phyloP scores from a whole-genome alignment of 2,329 filamentous ascomycete species.

The Cladosporium colombiae region DNA sequence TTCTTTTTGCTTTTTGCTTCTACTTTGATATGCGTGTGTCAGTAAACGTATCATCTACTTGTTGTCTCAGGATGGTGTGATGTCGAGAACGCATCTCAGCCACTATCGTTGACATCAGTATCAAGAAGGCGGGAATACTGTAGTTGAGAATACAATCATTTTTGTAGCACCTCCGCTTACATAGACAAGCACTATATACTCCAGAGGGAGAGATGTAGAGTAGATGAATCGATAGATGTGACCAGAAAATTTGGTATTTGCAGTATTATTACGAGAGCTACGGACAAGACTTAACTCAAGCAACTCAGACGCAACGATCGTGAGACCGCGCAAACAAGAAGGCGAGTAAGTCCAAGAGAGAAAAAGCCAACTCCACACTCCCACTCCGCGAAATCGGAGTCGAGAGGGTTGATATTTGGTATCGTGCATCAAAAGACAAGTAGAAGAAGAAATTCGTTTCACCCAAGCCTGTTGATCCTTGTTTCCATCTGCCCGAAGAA shows the following conservation, averaged over 20 bases:
- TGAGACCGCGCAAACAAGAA: not conserved
- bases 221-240: too few relatives aligned
- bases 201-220: not conserved
- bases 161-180: too few relatives aligned
- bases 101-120: not conserved
- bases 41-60: not conserved
- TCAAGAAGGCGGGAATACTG: not conserved
- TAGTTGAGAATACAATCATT: not conserved
- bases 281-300: not conserved
- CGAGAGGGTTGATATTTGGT: not conserved
- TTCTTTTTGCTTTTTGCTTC: not conserved
- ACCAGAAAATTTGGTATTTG: constrained; percentile 11
- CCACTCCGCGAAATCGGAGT: not conserved
- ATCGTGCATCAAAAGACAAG: not conserved
- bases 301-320: not conserved
- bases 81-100: not conserved
- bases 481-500: not conserved
- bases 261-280: constrained; percentile 9
- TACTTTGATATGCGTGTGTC: not conserved
- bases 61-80: not conserved
- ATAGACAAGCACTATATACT: not conserved
- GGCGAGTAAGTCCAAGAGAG: not conserved
- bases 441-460: constrained; percentile 9
- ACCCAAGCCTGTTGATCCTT: constrained; percentile 6
- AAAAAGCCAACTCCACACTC: not conserved